Percentiles rank a stretch among this genome's conserved stretches.
phyloP scores from a whole-genome alignment of 2,329 filamentous ascomycete species.

The Raffaelea deltoideospora region DNA sequence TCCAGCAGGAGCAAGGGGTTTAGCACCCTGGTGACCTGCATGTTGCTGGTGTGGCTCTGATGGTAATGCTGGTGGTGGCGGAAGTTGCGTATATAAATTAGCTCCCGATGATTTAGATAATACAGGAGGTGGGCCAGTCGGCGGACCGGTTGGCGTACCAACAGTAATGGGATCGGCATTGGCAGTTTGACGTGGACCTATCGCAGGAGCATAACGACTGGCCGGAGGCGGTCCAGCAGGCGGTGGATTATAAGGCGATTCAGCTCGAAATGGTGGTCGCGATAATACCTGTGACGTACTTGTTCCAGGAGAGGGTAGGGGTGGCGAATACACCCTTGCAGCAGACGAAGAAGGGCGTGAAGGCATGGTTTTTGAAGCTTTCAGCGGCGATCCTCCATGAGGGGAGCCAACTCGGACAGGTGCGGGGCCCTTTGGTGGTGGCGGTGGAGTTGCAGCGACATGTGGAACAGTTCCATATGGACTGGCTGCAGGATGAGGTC shows the following conservation, averaged over 20 bases:
- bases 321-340: conserved; percentile 50
- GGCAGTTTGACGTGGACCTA: too few relatives aligned
- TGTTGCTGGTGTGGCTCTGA: too few relatives aligned
- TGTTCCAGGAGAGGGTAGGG: conserved; percentile 23
- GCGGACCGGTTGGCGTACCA: too few relatives aligned
- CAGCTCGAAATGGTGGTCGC: conserved; percentile 53
- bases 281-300: conserved; percentile 18
- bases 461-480: conserved; percentile 39
- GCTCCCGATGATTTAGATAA: too few relatives aligned
- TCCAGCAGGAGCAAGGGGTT: too few relatives aligned
- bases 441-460: conserved; percentile 54
- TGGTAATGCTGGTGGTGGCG: too few relatives aligned
- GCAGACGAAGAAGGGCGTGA: conserved; percentile 36
- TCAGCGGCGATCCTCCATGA: conserved; percentile 29
- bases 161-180: too few relatives aligned
- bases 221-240: conserved; percentile 53
- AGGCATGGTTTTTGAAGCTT: conserved; percentile 34
- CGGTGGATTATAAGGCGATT: conserved; percentile 77
- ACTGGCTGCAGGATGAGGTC: conserved; percentile 20
- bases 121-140: too few relatives aligned
- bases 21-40: too few relatives aligned
- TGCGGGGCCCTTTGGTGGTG: conserved; percentile 65
- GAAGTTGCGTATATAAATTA: too few relatives aligned
- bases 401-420: conserved; percentile 61
- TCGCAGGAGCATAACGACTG: conserved; percentile 60